A percentile compares a stretch with the other conserved stretches of the same genome.
Evolutionary conservation across 1,284 basidiomycete species (phyloP).

Genomic region (Trichosporon faecale): DNA sequence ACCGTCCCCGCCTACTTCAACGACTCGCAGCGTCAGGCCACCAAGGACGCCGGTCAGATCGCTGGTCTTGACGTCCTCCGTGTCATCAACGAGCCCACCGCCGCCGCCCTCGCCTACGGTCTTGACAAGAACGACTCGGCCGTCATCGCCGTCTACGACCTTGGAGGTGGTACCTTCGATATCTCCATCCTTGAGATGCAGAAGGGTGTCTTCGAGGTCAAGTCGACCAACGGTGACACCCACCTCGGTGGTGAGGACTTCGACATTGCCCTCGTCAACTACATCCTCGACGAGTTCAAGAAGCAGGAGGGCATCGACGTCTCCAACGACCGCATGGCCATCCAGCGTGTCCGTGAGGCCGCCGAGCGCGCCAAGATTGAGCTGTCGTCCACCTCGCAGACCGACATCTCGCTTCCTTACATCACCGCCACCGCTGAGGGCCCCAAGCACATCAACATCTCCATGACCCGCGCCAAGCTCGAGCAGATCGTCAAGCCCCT

Average conservation of each 20-base stretch:
- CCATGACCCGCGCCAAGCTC: constrained; percentile 83
- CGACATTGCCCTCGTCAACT: constrained; percentile 83
- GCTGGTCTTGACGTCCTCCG: constrained; percentile 95
- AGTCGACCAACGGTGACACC: constrained; percentile 98
- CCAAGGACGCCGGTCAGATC: constrained; percentile 98
- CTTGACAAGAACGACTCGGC: constrained; percentile 75
- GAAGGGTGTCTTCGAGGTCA: constrained; percentile 98
- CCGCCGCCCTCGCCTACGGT: constrained; percentile 95
- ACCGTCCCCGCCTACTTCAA: constrained; percentile 99
- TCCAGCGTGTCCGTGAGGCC: constrained; percentile 97
- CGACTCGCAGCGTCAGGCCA: constrained; percentile 97
- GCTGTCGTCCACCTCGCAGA: constrained; percentile 86
- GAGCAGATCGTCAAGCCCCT: constrained; percentile 79
- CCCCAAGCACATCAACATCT: constrained; percentile 94
- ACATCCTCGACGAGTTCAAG: constrained; percentile 90
- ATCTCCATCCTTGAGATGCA: constrained; percentile 98
- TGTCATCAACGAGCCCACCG: constrained; percentile 98
- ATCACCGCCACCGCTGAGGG: constrained; percentile 92
- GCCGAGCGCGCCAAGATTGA: constrained; percentile 99
- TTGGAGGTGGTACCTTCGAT: constrained; percentile 94
- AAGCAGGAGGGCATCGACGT: constrained; percentile 84
- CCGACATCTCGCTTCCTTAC: constrained; percentile 95
- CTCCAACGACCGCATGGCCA: constrained; percentile 86
- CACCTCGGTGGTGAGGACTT: constrained; percentile 99
- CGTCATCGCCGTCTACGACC: constrained; percentile 93